Evolutionary conservation across 352 stramenopile species (phyloP).

Genomic region (Phytophthora uliginosa): DNA sequence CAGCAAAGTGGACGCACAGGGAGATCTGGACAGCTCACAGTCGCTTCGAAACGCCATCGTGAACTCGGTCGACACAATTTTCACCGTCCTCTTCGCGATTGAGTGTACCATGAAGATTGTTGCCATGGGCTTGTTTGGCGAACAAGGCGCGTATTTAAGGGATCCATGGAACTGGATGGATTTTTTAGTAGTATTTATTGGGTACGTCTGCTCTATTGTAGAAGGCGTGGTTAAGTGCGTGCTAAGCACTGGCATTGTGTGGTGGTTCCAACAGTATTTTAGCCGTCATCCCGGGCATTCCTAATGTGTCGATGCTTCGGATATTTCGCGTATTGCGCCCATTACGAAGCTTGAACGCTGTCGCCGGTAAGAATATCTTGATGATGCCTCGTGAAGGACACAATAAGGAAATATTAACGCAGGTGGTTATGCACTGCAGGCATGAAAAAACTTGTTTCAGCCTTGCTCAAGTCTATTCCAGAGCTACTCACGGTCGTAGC

Average conservation of each 20-base stretch:
- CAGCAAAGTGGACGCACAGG: constrained; percentile 56
- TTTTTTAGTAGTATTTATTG: constrained; percentile 90
- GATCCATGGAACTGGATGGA: constrained; percentile 94
- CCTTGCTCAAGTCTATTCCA: constrained; percentile 82
- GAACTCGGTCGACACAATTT: constrained; percentile 61
- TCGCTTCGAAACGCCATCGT: constrained; percentile 71
- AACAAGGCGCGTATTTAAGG: constrained; percentile 82
- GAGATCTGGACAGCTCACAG: constrained; percentile 48
- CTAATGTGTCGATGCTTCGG: constrained; percentile 66
- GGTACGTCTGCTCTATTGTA: constrained; percentile 43
- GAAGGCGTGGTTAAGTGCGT: background rate
- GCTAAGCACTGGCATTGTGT: background rate
- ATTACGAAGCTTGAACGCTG: constrained; percentile 67
- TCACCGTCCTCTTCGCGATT: constrained; percentile 84
- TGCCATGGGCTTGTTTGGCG: constrained; percentile 80
- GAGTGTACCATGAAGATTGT: constrained; percentile 94
- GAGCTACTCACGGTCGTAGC: constrained; percentile 83
- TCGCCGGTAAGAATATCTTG: constrained; percentile 49
- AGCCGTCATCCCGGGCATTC: constrained; percentile 69
- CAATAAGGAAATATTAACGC: background rate
- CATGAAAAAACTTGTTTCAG: constrained; percentile 82
- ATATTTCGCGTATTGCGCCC: constrained; percentile 74
- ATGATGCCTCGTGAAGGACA: background rate
- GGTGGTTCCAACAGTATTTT: constrained; percentile 50
- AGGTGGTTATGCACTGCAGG: constrained; percentile 32